Conservation (phyloP, 106 monocot species). For the Acorus gramineus region DNA sequence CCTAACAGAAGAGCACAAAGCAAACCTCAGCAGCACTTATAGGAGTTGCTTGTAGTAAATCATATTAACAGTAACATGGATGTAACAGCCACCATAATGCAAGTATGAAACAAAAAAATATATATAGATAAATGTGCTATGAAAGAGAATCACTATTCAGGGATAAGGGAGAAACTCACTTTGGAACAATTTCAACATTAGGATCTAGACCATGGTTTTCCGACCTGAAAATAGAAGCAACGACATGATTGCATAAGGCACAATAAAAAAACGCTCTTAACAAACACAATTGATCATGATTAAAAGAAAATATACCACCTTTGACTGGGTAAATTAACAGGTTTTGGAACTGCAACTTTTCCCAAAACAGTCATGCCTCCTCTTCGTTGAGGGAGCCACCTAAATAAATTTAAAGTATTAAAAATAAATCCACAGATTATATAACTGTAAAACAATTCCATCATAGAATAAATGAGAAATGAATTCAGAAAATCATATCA, state of each 20-base stretch:
- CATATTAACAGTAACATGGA: too few relatives aligned
- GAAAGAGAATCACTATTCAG: not conserved
- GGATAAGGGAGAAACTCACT: slow-evolving; percentile 34
- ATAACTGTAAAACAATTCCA: not conserved
- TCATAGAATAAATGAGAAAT: not conserved
- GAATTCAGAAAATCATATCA: too few relatives aligned
- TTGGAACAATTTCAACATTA: slow-evolving; percentile 97
- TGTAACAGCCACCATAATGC: too few relatives aligned
- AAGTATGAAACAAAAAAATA: not conserved
- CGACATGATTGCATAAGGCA: not conserved
- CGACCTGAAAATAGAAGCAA: slow-evolving; percentile 36
- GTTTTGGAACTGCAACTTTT: slow-evolving; percentile 34
- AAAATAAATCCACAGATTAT: not conserved
- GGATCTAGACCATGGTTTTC: slow-evolving; percentile 96
- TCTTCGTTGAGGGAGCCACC: slow-evolving; percentile 32
- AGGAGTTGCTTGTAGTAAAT: too few relatives aligned
- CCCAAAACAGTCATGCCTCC: slow-evolving; percentile 48
- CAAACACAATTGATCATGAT: not conserved
- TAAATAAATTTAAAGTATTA: slow-evolving; percentile 1
- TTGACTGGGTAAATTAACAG: slow-evolving; percentile 47
- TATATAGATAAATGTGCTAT: not conserved
- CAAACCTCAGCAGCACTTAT: too few relatives aligned
- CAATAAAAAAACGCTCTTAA: not conserved
- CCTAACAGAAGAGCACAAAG: slow-evolving; percentile 29
- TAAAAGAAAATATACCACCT: slow-evolving; percentile 13